phyloP scores from a whole-genome alignment of 2,329 filamentous ascomycete genomes.

The Colletotrichum trifolii region DNA sequence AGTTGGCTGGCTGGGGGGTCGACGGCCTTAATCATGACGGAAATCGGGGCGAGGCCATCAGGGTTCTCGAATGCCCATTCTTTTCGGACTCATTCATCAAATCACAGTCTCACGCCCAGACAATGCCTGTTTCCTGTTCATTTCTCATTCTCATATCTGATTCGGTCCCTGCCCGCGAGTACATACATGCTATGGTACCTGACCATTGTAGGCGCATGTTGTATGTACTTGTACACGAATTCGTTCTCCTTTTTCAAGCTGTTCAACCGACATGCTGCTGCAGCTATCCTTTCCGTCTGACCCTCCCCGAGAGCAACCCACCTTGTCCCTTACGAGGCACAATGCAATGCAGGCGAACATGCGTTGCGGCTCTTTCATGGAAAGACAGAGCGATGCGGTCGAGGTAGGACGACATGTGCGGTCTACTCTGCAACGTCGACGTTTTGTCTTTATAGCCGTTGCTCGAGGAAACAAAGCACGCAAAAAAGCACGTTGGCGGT shows the following conservation, averaged over 20 bases:
- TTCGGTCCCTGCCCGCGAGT: background rate
- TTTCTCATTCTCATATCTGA: constrained; percentile 13
- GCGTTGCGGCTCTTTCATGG: constrained; percentile 17
- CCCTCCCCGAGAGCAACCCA: constrained; percentile 22
- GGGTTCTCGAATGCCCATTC: constrained; percentile 20
- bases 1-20: constrained; percentile 1
- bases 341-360: background rate
- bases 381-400: background rate
- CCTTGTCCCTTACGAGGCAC: background rate
- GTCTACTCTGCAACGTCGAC: background rate
- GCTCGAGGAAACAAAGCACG: constrained; percentile 8
- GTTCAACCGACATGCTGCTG: constrained; percentile 10
- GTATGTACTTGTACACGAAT: too few species aligned
- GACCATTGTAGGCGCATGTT: too few species aligned
- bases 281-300: constrained; percentile 22
- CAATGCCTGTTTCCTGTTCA: constrained; percentile 29
- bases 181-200: too few species aligned
- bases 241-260: background rate
- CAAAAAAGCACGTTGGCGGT: constrained; percentile 4
- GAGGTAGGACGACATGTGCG: background rate
- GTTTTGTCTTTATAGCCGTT: background rate
- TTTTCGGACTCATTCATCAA: constrained; percentile 8
- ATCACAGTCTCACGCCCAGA: constrained; percentile 26
- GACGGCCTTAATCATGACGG: constrained; percentile 11
- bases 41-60: constrained; percentile 11